These are phyloP conservation scores for Monosporascus sp. DNA, from an alignment of 2,329 filamentous ascomycete genomes.

Conservation along the genomic window DNA sequence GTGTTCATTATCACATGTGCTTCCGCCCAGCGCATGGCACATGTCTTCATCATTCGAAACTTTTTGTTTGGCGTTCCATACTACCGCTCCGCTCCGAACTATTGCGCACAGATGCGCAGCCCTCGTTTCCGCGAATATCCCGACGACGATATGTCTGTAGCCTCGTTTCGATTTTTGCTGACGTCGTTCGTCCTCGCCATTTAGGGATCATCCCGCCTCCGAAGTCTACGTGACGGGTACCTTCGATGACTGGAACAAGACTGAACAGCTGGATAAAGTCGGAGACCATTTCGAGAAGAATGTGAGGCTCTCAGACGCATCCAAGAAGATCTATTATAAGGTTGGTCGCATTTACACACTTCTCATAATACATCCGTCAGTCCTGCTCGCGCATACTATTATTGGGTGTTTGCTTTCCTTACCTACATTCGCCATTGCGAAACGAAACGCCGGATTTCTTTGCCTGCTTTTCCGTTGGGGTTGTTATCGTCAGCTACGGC, in stretches of 20 bases:
- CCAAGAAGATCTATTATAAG: constrained; percentile 89
- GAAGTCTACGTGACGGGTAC: constrained; percentile 94
- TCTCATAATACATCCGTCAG: constrained; percentile 1
- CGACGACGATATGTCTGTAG: too few relatives aligned
- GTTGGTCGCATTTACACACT: constrained; percentile 44
- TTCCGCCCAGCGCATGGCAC: not conserved
- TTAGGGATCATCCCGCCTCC: constrained; percentile 75
- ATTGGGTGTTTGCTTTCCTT: not conserved
- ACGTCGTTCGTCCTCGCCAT: constrained; percentile 12
- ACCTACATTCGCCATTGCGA: not conserved
- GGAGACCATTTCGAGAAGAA: constrained; percentile 73
- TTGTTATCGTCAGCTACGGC: too few relatives aligned
- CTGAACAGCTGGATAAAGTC: constrained; percentile 72
- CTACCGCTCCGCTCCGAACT: too few relatives aligned
- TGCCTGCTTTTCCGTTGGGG: too few relatives aligned
- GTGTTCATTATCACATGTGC: not conserved
- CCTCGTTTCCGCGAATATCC: too few relatives aligned
- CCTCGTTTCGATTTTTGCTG: constrained; percentile 13
- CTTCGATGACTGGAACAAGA: constrained; percentile 92
- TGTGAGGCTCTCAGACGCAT: constrained; percentile 62
- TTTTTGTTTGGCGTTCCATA: too few relatives aligned
- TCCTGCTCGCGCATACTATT: not conserved
- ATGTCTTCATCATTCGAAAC: not conserved
- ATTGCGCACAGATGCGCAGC: too few relatives aligned
- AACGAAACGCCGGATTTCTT: not conserved